Evolutionary conservation across 2,329 filamentous ascomycete genomes (phyloP), one percentile per base, ranked within the genome.

Genomic region (Ophiosphaerella korrae): DNA sequence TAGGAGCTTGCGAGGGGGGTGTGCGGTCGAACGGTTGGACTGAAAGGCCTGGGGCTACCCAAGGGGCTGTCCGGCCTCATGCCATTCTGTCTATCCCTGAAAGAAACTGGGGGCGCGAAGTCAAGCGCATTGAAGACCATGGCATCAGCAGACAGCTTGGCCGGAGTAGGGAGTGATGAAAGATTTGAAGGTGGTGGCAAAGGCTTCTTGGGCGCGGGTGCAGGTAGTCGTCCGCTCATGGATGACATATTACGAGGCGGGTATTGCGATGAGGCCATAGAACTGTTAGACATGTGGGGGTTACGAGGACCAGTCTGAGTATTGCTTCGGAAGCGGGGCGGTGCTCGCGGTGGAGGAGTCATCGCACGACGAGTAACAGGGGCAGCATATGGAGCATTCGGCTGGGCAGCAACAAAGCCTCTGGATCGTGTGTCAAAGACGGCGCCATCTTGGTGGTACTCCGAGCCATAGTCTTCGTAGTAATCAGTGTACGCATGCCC

Each of bases 321-420:
- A 57, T 67, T 76, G 53, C 68, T 73, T 40, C 69, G 68, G 68
- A 74, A 84, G 50, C 84, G 80, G 12, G 84, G 82, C 43, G 85
- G 84, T 52, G 82, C 85, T 48, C 82, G 81, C 59, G 93, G 92
- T 14, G 93, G 93, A 45, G 93, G 93, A 16, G 93, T 97, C 93
- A 97, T 97, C 45, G 93, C 93, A 66, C 93, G 89, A 63, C 93
- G 89, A 57, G 85, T 87, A 13, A 96, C 84, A 9, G 90, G 91
- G 73, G 97, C 85, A 9, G 92, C 89, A 63, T 89, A 97, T 2
- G 92, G 85, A 49, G 77, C 75, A 39, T 66, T 63, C 16, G 72
- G 69, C 36, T 70, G 70, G 9, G 75, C 71, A 18, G 77, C 75
- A 50, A 92, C 84, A 64, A 92, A 93, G 16, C 75, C 74, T 48